These are phyloP conservation scores for Neurospora intermedia DNA, from an alignment of 495 filamentous ascomycete genomes.

Conservation along the genomic window DNA sequence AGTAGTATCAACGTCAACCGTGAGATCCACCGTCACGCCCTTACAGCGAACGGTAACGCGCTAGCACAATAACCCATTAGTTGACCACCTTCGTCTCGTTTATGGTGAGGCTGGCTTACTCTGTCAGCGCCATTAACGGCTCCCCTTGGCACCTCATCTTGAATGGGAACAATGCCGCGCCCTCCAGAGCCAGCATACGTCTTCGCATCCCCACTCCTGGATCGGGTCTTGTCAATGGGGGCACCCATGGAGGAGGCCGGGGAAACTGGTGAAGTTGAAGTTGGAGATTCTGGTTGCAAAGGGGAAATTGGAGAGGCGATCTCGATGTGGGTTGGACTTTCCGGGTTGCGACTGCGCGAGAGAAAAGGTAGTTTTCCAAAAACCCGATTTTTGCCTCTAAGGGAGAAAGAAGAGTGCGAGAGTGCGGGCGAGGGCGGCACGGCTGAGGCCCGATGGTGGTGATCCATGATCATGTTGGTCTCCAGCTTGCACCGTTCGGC, in stretches of 20 bases:
- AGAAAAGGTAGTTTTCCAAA: conserved; percentile 31
- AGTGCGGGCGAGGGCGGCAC: conserved; percentile 10
- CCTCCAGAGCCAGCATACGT: conserved; percentile 10
- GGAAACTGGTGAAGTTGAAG: conserved; percentile 11
- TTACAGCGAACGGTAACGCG: conserved; percentile 59
- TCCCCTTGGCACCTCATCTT: conserved; percentile 71
- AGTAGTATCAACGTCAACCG: conserved; percentile 66
- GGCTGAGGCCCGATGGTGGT: conserved; percentile 22
- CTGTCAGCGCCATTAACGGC: conserved; percentile 74
- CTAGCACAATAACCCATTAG: conserved; percentile 16
- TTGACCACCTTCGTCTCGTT: conserved; percentile 5
- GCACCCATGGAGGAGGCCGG: conserved; percentile 12
- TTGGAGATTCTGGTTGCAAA: conserved; percentile 2
- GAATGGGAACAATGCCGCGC: conserved; percentile 40
- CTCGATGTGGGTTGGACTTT: conserved; percentile 7
- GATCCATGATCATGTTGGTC: conserved; percentile 28
- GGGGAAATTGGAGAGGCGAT: conserved; percentile 6
- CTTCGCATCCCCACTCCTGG: conserved; percentile 14
- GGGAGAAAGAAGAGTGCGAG: conserved; percentile 5
- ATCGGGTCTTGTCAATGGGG: conserved; percentile 10
- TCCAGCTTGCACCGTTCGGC: conserved; percentile 30
- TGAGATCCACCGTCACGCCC: conserved; percentile 48
- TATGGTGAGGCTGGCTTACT: conserved; percentile 29
- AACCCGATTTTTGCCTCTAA: conserved; percentile 24
- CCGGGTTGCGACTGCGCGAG: conserved; percentile 22